These are phyloP conservation scores for Polytolypa hystricis DNA, from an alignment of 2,329 filamentous ascomycete species.

Conservation along the genomic window DNA sequence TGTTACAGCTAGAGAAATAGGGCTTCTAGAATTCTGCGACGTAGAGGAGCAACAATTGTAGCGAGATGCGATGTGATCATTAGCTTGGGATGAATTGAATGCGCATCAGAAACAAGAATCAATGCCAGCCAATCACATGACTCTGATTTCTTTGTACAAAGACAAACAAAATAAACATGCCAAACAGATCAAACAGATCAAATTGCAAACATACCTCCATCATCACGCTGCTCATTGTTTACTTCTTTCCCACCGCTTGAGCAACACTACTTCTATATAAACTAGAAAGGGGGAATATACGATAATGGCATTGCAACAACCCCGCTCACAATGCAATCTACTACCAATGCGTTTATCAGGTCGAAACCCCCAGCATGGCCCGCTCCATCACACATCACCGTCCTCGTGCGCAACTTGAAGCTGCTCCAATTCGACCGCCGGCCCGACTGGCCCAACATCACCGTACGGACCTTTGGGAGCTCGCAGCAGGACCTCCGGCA, in stretches of 20 bases:
- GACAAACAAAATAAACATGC: conserved; percentile 1
- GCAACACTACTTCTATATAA: too few relatives aligned
- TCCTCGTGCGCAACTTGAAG: conserved; percentile 75
- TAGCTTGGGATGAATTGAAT: too few relatives aligned
- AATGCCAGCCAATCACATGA: too few relatives aligned
- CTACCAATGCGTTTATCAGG: conserved; percentile 18
- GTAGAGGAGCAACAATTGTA: too few relatives aligned
- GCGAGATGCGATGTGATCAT: too few relatives aligned
- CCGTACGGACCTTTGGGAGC: conserved; percentile 58
- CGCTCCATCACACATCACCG: conserved; percentile 43
- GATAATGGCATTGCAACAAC: too few relatives aligned
- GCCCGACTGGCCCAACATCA: conserved; percentile 71
- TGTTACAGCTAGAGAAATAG: too few relatives aligned
- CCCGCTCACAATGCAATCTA: conserved; percentile 22
- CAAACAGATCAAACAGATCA: conserved; percentile 13
- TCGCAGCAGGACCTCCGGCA: conserved; percentile 65
- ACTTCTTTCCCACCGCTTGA: conserved; percentile 11
- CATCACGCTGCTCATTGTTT: conserved; percentile 19
- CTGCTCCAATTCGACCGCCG: conserved; percentile 68
- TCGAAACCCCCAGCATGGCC: conserved; percentile 25
- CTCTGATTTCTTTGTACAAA: too few relatives aligned
- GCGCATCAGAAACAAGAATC: too few relatives aligned
- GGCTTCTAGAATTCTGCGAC: too few relatives aligned
- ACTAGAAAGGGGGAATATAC: too few relatives aligned
- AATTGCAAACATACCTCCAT: too few relatives aligned